These are phyloP conservation scores for Cyanidium caldarium DNA, from an alignment of 23 red algal genomes.

Conservation along the genomic window DNA sequence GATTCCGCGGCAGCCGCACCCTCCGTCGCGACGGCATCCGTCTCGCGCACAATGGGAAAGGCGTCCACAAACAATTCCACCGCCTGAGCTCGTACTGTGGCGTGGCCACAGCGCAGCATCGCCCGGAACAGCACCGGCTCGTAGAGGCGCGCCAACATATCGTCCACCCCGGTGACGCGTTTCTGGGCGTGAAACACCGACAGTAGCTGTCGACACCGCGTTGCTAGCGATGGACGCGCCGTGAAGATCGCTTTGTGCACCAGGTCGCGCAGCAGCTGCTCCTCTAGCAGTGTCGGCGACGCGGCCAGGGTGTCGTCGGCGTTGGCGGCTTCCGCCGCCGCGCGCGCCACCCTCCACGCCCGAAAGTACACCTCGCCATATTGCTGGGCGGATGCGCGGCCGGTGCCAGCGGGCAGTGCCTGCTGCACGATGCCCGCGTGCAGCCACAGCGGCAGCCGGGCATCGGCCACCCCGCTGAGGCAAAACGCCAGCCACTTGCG, in stretches of 20 bases:
- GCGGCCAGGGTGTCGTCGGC: background rate
- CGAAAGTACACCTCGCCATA: slow-evolving; percentile 1
- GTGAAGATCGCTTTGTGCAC: background rate
- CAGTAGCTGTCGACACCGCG: background rate
- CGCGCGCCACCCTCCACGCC: background rate
- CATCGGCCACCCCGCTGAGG: background rate
- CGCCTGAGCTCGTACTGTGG: background rate
- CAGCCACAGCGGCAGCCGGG: background rate
- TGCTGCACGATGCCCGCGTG: background rate
- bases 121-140: background rate
- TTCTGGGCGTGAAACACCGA: slow-evolving; percentile 1
- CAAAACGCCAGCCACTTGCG: slow-evolving; percentile 4
- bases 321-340: background rate
- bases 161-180: background rate
- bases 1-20: background rate
- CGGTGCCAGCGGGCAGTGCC: background rate
- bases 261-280: background rate
- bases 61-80: background rate
- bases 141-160: background rate
- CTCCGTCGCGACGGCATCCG: background rate
- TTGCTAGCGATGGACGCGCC: background rate
- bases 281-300: background rate
- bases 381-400: background rate
- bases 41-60: background rate
- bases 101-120: background rate